Base-by-base conservation (phyloP, 2,329 filamentous ascomycete species). In the Scolecobasidium constrictum region DNA sequence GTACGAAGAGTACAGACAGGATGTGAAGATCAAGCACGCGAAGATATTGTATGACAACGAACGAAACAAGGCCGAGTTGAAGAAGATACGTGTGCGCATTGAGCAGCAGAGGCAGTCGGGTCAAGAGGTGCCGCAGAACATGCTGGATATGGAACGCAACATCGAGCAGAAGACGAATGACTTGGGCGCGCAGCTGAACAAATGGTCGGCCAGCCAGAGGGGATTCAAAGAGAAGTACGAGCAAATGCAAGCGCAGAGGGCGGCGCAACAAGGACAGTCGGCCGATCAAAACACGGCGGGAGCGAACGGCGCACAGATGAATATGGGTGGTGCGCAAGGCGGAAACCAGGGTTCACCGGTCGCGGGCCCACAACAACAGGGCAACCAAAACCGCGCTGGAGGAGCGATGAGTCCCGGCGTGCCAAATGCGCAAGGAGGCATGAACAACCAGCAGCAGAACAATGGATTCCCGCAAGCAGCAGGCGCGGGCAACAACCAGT, bases 1-100 rank as follows among this genome's bases (percentile, higher is more conserved):
- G 36, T 57, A 53, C 11, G 57, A 62, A 12, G 43, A 48, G 5
- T 61, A 60, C 44, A 15, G 61, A 31, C 59, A 60, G 45, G 59
- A 61, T 36, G 53, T 57, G 44, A 56, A 54, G 38, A 55, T 56
- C 23, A 54, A 50, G 18, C 62, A 63, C 43, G 48, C 58, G 0
- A 57, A 57, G 42, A 54, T 57, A 43, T 47, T 63, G 19, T 37
- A 43, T 13, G 16, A 18, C 7, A 55, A 59, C 36, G 53, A 62
- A 15, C 49, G 53, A 12, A 44, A 53, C 4, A 53, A 52, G 3
- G 47, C 53, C 3, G 50, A 51, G 17, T 49, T 59, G 15, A 52
- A 52, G 38, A 53, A 50, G 36, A 38, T 61, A 7, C 47, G 48
- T 28, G 49, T 49, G 22, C 47, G 54, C 45, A 53, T 60, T n/a